Evolutionary conservation across 139 green algal genomes (phyloP).

Genomic region (Mychonastes homosphaera): DNA sequence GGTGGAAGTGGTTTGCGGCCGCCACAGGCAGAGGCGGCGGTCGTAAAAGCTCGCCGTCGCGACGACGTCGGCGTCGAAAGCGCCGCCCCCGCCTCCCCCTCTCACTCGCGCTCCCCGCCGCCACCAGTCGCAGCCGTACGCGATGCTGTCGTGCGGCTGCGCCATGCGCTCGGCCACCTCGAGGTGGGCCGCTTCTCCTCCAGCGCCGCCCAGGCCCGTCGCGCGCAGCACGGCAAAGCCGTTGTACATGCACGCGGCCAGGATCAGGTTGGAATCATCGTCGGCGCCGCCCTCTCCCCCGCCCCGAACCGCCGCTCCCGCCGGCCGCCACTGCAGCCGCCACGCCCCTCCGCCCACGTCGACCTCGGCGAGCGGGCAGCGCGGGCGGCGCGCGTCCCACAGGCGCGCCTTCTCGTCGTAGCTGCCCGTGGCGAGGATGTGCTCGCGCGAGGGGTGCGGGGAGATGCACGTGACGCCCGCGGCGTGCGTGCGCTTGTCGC

Average conservation of each 20-base stretch:
- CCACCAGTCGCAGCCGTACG: slow-evolving; percentile 65
- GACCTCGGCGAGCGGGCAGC: slow-evolving; percentile 22
- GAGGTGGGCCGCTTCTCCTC: not conserved
- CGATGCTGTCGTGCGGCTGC: slow-evolving; percentile 47
- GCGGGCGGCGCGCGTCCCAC: slow-evolving; percentile 54
- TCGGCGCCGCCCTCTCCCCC: too few species aligned
- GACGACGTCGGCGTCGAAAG: too few species aligned
- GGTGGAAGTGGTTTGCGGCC: too few species aligned
- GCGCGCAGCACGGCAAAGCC: slow-evolving; percentile 49
- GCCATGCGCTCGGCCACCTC: slow-evolving; percentile 28
- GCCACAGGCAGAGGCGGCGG: too few species aligned
- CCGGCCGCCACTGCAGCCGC: slow-evolving; percentile 72
- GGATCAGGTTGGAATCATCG: slow-evolving; percentile 29
- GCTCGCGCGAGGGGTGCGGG: slow-evolving; percentile 22
- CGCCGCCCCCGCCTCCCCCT: too few species aligned
- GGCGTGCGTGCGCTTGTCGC: slow-evolving; percentile 41
- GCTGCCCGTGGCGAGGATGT: slow-evolving; percentile 64
- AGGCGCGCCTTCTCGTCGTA: slow-evolving; percentile 78
- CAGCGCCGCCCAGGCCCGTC: not conserved
- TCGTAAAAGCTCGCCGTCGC: too few species aligned
- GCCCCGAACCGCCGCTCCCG: too few species aligned
- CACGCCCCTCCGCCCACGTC: slow-evolving; percentile 71
- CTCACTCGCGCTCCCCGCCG: too few species aligned
- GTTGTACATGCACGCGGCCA: slow-evolving; percentile 77
- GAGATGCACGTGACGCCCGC: slow-evolving; percentile 79